Percentiles rank a stretch among this genome's conserved stretches.
These are phyloP conservation scores for Acacia crassicarpa DNA, from an alignment of 306 rosid species.

Conservation along the genomic window DNA sequence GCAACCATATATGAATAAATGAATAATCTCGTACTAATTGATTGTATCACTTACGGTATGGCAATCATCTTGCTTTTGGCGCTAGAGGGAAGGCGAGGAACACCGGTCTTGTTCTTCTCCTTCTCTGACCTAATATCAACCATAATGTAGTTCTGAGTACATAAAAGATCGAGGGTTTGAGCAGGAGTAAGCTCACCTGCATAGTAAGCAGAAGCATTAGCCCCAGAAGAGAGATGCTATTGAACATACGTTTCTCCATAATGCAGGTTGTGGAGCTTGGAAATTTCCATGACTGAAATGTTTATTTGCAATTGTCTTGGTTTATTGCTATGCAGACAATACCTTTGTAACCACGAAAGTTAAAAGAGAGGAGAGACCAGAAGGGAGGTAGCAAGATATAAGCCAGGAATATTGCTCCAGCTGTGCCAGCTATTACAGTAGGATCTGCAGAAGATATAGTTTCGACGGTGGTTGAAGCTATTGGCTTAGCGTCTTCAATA, in stretches of 20 bases:
- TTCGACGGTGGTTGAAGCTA: constrained; percentile 76
- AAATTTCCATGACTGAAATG: background rate
- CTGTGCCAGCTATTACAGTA: constrained; percentile 64
- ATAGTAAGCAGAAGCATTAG: constrained; percentile 32
- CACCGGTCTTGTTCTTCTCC: constrained; percentile 85
- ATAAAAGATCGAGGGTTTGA: constrained; percentile 83
- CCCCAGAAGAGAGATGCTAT: background rate
- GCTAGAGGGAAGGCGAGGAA: constrained; percentile 90
- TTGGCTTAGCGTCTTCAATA: constrained; percentile 82
- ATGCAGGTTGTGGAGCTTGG: background rate
- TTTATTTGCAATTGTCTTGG: background rate
- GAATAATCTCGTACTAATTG: background rate
- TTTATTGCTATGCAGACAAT: constrained; percentile 11
- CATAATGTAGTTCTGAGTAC: constrained; percentile 57
- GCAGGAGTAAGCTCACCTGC: constrained; percentile 86
- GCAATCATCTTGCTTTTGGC: constrained; percentile 71
- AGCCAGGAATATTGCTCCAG: constrained; percentile 70
- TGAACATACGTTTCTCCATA: background rate
- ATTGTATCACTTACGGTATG: constrained; percentile 72
- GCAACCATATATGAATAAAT: background rate
- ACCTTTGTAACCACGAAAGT: constrained; percentile 92
- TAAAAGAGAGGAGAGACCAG: constrained; percentile 72
- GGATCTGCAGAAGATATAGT: constrained; percentile 81
- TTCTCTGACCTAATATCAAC: constrained; percentile 85
- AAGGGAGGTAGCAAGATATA: constrained; percentile 82